Base-by-base conservation (phyloP, 305 asterid species). In the Salvia sclarea region DNA sequence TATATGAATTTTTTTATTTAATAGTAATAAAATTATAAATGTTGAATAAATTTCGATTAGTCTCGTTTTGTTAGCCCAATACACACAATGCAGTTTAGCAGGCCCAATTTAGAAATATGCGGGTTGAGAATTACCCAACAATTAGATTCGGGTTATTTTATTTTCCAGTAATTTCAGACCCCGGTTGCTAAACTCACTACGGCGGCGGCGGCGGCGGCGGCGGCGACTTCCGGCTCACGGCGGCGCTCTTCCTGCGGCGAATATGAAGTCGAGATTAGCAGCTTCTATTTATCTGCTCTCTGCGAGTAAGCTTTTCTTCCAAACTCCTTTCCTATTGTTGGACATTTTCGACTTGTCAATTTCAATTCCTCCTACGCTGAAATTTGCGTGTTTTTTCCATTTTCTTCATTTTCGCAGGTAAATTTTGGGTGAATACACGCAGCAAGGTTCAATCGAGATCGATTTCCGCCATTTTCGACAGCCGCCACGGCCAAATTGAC, bases 191-290 rank as follows among this genome's bases (percentile, higher is more conserved):
- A 50, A 57, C n/a, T 68, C 48, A 16, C 71, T 56, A 33, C 72
- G 45, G 47, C 37, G 37, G n/a, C n/a, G n/a, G n/a, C n/a, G n/a
- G n/a, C n/a, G n/a, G n/a, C 31, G 67, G 55, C 71, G 71, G 68
- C 75, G n/a, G 49, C 61, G 48, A 5, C n/a, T 31, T 14, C 40
- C 38, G 50, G 11, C 61, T 25, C 12, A n/a, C 73, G 75, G 66
- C 38, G 47, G 47, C 70, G 73, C 57, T 67, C 69, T 13, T 25
- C 14, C 40, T 25, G 48, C 55, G 11, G 5, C 74, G 65, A 57
- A 63, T 43, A 84, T 86, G 90, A 81, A 78, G 75, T 60, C 80
- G 61, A 75, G 76, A 53, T 52, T 77, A 31, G 65, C 74, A 54
- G 74, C 85, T 74, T 77, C 85, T 28, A 4, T 79, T 43, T 61